A percentile compares a stretch with the other conserved stretches of the same genome.
These are phyloP conservation scores for Crithidia bombi DNA, from an alignment of 208 protist species.

Conservation along the genomic window DNA sequence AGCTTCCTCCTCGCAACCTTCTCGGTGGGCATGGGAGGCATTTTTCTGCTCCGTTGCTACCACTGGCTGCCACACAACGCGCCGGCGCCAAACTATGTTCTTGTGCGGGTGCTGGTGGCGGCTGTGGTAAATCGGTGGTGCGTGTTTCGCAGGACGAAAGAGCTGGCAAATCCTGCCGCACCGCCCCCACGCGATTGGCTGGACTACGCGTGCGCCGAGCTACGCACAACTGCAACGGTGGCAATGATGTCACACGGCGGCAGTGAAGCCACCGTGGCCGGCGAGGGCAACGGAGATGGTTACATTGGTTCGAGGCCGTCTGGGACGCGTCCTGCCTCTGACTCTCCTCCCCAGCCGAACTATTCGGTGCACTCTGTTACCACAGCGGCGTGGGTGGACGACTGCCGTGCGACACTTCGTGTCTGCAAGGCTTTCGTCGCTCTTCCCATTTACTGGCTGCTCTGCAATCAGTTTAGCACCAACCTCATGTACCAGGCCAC, in stretches of 20 bases:
- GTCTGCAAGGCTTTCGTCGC: slow-evolving; percentile 58
- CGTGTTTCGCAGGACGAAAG: slow-evolving; percentile 3
- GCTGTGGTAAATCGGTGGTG: slow-evolving; percentile 31
- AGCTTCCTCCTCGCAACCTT: slow-evolving; percentile 45
- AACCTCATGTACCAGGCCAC: slow-evolving; percentile 64
- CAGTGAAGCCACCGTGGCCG: slow-evolving; percentile 1
- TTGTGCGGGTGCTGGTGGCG: slow-evolving; percentile 49
- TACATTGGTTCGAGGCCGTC: background rate
- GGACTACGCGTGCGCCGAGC: slow-evolving; percentile 20
- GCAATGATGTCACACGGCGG: background rate
- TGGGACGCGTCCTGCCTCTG: background rate
- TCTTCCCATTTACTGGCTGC: slow-evolving; percentile 75
- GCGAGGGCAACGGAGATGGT: background rate
- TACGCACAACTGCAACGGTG: background rate
- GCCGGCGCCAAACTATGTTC: slow-evolving; percentile 46
- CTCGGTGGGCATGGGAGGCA: slow-evolving; percentile 43
- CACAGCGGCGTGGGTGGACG: slow-evolving; percentile 28
- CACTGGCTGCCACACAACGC: slow-evolving; percentile 38
- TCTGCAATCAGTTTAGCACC: slow-evolving; percentile 74
- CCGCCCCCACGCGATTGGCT: slow-evolving; percentile 21
- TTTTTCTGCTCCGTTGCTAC: slow-evolving; percentile 36
- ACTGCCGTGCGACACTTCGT: slow-evolving; percentile 44
- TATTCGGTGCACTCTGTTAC: slow-evolving; percentile 1
- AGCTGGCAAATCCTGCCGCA: background rate
- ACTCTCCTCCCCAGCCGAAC: background rate